Conservation (phyloP, 1,139 yeast genomes). For the Sugiyamaella novakii region DNA sequence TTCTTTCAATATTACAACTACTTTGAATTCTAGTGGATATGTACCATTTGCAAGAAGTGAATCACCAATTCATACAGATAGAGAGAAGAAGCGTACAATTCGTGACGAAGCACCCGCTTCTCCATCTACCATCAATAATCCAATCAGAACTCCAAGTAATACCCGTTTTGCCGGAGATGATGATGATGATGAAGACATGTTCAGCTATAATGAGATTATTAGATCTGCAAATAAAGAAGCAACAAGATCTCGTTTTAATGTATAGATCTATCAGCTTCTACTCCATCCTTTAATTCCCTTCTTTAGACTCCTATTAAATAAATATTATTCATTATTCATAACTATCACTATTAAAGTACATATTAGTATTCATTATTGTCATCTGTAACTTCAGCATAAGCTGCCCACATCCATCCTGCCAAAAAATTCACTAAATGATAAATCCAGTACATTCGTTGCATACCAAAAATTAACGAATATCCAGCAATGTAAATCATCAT, state of each 20-base stretch:
- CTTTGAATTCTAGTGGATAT: background rate
- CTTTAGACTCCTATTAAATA: too few relatives aligned
- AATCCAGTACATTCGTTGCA: slow-evolving; percentile 41
- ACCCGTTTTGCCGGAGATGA: slow-evolving; percentile 4
- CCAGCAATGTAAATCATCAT: slow-evolving; percentile 35
- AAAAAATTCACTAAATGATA: slow-evolving; percentile 40
- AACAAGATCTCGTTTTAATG: background rate
- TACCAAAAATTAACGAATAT: slow-evolving; percentile 40
- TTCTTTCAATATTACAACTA: slow-evolving; percentile 22
- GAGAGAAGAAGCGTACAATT: background rate
- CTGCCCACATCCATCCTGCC: slow-evolving; percentile 33
- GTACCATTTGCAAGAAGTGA: slow-evolving; percentile 6
- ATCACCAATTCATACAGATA: background rate
- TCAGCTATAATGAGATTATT: slow-evolving; percentile 18
- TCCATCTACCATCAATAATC: background rate
- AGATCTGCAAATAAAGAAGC: slow-evolving; percentile 8
- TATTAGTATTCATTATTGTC: too few relatives aligned
- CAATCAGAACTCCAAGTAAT: slow-evolving; percentile 4
- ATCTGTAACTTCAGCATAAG: slow-evolving; percentile 11
- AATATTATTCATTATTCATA: background rate
- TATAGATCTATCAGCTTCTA: too few relatives aligned
- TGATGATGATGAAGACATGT: slow-evolving; percentile 11
- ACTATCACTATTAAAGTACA: background rate
- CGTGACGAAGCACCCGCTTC: background rate
- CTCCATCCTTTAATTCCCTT: too few relatives aligned